Evolutionary conservation across 2,329 filamentous ascomycete species (phyloP).

Genomic region (Colletotrichum falcatum): DNA sequence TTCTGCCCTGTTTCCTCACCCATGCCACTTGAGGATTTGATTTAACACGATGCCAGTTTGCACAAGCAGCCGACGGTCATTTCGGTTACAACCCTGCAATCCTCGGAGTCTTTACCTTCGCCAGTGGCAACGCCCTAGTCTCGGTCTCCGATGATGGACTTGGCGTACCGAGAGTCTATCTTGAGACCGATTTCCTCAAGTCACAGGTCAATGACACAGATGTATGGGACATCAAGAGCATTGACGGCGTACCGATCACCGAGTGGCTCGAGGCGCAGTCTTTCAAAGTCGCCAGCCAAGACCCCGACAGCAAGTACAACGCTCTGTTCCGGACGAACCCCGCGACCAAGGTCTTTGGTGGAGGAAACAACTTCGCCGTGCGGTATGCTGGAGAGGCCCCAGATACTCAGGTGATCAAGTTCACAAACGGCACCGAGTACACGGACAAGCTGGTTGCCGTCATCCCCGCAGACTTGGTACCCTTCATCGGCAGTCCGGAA

Average conservation of each 20-base stretch:
- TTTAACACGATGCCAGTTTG: not conserved
- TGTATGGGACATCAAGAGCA: constrained; percentile 42
- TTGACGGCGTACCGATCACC: constrained; percentile 28
- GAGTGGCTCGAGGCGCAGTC: constrained; percentile 34
- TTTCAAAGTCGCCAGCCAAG: constrained; percentile 31
- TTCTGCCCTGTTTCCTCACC: not conserved
- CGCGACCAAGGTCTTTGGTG: not conserved
- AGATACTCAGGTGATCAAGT: constrained; percentile 32
- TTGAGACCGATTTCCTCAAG: constrained; percentile 19
- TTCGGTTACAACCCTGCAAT: constrained; percentile 41
- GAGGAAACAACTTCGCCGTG: not conserved
- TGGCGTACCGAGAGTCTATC: constrained; percentile 33
- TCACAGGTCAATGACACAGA: constrained; percentile 1
- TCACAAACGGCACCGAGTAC: constrained; percentile 29
- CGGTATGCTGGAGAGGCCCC: constrained; percentile 5
- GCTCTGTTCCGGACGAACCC: constrained; percentile 32
- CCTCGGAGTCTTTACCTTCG: constrained; percentile 32
- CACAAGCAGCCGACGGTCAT: constrained; percentile 39
- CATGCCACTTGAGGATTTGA: too few species aligned
- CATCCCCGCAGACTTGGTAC: not conserved
- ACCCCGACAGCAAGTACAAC: constrained; percentile 44
- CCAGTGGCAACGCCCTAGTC: constrained; percentile 26
- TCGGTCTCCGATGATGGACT: constrained; percentile 40
- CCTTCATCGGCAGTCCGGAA: constrained; percentile 5
- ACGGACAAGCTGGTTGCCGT: constrained; percentile 14